Conservation (phyloP, 305 asterid species). For the Withania somnifera region DNA sequence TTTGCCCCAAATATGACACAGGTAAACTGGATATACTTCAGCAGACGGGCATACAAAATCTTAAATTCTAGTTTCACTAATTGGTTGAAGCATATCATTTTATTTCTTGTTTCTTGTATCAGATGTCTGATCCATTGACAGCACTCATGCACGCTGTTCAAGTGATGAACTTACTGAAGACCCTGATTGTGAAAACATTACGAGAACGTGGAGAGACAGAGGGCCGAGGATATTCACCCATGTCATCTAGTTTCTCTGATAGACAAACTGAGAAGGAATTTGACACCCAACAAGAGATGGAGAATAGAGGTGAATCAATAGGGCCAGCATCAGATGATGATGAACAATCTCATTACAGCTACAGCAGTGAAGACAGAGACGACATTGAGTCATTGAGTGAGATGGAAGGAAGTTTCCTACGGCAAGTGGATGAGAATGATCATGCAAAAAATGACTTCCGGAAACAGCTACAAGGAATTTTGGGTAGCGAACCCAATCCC, state of each 20-base stretch:
- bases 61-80: background rate
- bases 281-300: slow-evolving; percentile 61
- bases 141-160: slow-evolving; percentile 98
- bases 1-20: slow-evolving; percentile 96
- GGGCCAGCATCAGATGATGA: slow-evolving; percentile 43
- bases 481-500: slow-evolving; percentile 47
- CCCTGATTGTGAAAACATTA: slow-evolving; percentile 60
- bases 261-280: slow-evolving; percentile 43
- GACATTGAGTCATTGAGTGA: slow-evolving; percentile 63
- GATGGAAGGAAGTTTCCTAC: slow-evolving; percentile 57
- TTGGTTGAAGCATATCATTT: background rate
- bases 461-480: slow-evolving; percentile 61
- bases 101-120: slow-evolving; percentile 9
- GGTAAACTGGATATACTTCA: slow-evolving; percentile 21
- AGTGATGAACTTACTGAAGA: slow-evolving; percentile 92
- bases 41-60: background rate
- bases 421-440: slow-evolving; percentile 55
- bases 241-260: slow-evolving; percentile 47
- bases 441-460: slow-evolving; percentile 61
- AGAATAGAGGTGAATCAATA: slow-evolving; percentile 52
- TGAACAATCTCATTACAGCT: slow-evolving; percentile 21
- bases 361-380: slow-evolving; percentile 37
- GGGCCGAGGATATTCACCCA: slow-evolving; percentile 48
- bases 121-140: slow-evolving; percentile 96
- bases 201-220: slow-evolving; percentile 59